A percentile compares a stretch with the other conserved stretches of the same genome.
Conservation (phyloP, 2,329 filamentous ascomycete genomes). For the Fonsecaea multimorphosa region DNA sequence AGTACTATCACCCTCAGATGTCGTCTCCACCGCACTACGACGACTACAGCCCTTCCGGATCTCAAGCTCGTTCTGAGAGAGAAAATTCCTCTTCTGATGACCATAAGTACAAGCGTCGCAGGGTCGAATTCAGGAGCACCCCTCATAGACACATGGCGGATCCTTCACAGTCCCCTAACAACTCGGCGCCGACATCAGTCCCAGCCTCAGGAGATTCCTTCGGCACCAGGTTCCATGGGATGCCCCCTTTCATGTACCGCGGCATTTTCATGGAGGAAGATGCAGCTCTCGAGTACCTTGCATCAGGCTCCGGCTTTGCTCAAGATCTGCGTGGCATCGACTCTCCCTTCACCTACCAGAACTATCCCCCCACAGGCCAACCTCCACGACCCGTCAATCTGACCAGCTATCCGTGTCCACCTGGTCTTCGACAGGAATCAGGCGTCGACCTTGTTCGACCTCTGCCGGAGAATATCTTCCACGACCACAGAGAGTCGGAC, state of each 20-base stretch:
- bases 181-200: background rate
- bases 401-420: conserved; percentile 18
- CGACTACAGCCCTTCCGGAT: conserved; percentile 24
- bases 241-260: conserved; percentile 1
- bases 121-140: conserved; percentile 22
- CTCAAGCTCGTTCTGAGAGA: conserved; percentile 29
- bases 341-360: conserved; percentile 6
- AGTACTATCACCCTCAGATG: conserved; percentile 22
- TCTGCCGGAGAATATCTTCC: conserved; percentile 18
- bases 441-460: background rate
- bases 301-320: conserved; percentile 26
- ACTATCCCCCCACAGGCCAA: background rate
- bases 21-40: conserved; percentile 31
- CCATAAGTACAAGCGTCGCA: conserved; percentile 33
- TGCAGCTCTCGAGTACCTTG: conserved; percentile 28
- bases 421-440: conserved; percentile 4
- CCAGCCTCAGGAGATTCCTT: conserved; percentile 2
- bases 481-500: conserved; percentile 7
- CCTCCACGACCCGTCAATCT: conserved; percentile 13
- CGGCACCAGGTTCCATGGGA: background rate
- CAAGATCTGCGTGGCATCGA: conserved; percentile 27
- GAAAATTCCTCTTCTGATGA: conserved; percentile 22
- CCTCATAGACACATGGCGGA: conserved; percentile 24
- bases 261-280: conserved; percentile 28
- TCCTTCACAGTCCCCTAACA: conserved; percentile 10